Conservation (phyloP, 768 basidiomycete genomes). For the Hericium rajendrae region DNA sequence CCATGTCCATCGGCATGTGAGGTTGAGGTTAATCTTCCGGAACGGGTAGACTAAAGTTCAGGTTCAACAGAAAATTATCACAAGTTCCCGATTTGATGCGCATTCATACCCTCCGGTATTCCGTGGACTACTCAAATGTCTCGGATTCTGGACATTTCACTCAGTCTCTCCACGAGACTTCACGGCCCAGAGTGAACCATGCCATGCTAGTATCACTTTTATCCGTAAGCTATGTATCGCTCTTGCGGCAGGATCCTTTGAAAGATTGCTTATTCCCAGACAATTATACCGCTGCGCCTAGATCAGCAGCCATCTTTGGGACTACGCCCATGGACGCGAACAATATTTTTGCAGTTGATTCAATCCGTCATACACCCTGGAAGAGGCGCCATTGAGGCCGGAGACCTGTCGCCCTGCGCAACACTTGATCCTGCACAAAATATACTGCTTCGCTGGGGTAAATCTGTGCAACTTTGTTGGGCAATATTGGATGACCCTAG, state of each 20-base stretch:
- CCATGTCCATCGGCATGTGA: not conserved
- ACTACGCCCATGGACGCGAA: not conserved
- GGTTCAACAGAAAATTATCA: no score
- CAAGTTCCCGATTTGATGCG: not conserved
- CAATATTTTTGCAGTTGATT: slow-evolving; percentile 3
- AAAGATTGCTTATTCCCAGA: not conserved
- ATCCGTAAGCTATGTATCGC: not conserved
- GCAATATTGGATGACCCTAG: slow-evolving; percentile 47
- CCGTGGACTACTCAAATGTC: not conserved
- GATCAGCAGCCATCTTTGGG: not conserved
- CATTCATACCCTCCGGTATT: not conserved
- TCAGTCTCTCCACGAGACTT: not conserved
- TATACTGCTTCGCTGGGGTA: slow-evolving; percentile 51
- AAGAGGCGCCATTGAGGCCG: slow-evolving; percentile 8
- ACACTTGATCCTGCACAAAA: slow-evolving; percentile 32
- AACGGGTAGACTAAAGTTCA: not conserved
- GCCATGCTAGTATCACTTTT: not conserved
- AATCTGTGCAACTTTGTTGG: slow-evolving; percentile 58
- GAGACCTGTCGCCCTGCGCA: not conserved
- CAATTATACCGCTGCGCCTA: not conserved
- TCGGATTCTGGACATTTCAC: not conserved
- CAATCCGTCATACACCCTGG: slow-evolving; percentile 5
- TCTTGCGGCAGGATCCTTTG: not conserved
- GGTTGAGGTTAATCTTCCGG: not conserved
- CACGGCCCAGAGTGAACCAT: no score